Evolutionary conservation across 1,284 basidiomycete species (phyloP).

Genomic region (Erythrobasidium hasegawianum): DNA sequence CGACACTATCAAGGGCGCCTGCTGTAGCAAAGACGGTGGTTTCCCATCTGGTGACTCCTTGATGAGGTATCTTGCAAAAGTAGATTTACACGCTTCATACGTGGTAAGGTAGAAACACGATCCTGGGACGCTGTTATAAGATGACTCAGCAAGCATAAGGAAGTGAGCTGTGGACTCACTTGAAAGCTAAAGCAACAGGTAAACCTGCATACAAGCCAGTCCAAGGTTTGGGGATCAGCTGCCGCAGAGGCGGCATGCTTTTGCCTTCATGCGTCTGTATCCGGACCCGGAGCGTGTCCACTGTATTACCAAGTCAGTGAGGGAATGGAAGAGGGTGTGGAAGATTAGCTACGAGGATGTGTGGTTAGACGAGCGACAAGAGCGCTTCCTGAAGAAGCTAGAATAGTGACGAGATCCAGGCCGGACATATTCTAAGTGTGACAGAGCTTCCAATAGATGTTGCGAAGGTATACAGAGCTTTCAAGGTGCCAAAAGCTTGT

Average conservation of each 20-base stretch:
- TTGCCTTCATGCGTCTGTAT: slow-evolving; percentile 41
- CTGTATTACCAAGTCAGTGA: slow-evolving; percentile 3
- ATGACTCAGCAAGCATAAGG: not conserved
- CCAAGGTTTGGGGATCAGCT: slow-evolving; percentile 39
- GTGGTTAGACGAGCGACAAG: slow-evolving; percentile 37
- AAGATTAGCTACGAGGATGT: slow-evolving; percentile 40
- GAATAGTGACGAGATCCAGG: slow-evolving; percentile 39
- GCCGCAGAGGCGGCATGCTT: slow-evolving; percentile 37
- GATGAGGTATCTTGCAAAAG: not conserved
- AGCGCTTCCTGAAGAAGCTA: slow-evolving; percentile 38
- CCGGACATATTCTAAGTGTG: too few relatives aligned
- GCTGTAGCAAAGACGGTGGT: slow-evolving; percentile 37
- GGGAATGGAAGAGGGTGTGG: not conserved
- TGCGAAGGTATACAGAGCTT: too few relatives aligned
- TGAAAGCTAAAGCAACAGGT: slow-evolving; percentile 43
- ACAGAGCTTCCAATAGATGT: too few relatives aligned
- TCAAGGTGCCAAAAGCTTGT: too few relatives aligned
- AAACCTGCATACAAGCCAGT: slow-evolving; percentile 41
- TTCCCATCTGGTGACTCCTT: slow-evolving; percentile 30
- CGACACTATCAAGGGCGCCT: slow-evolving; percentile 41
- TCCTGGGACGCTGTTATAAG: slow-evolving; percentile 37
- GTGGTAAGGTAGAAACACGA: slow-evolving; percentile 40
- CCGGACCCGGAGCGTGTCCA: slow-evolving; percentile 43
- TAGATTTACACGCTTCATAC: slow-evolving; percentile 38
- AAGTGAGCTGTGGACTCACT: slow-evolving; percentile 5